Evolutionary conservation across 371 early-diverging fungal species (phyloP).

Genomic region (Mortierella sp.): DNA sequence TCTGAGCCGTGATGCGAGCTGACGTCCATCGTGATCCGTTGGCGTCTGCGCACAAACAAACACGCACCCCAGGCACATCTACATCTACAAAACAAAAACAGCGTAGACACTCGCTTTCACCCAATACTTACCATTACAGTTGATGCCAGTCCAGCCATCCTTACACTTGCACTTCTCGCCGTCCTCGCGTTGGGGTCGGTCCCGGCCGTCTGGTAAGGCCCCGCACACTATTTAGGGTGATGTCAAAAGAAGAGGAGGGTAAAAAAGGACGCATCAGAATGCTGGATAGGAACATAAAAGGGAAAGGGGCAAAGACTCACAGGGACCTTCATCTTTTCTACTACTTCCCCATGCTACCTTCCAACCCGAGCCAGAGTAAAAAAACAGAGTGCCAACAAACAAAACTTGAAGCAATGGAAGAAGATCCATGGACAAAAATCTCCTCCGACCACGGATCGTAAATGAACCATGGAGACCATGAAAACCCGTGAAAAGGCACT

Average conservation of each 20-base stretch:
- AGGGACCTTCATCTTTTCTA: not conserved
- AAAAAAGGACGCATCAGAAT: slow-evolving; percentile 10
- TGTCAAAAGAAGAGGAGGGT: not conserved
- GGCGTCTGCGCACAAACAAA: slow-evolving; percentile 7
- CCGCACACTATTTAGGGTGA: slow-evolving; percentile 68
- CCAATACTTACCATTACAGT: slow-evolving; percentile 93
- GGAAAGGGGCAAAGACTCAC: not conserved
- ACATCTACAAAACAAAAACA: not conserved
- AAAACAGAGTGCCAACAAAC: not conserved
- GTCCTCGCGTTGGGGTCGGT: slow-evolving; percentile 70
- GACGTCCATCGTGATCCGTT: slow-evolving; percentile 11
- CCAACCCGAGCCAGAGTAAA: not conserved
- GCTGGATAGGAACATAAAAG: not conserved
- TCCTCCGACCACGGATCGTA: not conserved
- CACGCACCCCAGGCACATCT: not conserved
- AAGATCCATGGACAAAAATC: not conserved
- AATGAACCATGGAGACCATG: not conserved
- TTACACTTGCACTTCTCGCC: slow-evolving; percentile 80
- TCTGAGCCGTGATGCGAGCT: slow-evolving; percentile 7
- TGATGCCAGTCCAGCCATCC: slow-evolving; percentile 93
- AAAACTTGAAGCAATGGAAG: not conserved
- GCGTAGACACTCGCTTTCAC: not conserved
- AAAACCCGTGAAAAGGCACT: not conserved
- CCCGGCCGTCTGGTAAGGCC: slow-evolving; percentile 73
- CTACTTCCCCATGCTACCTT: not conserved